Evolutionary conservation across 23 red algal species (phyloP), one percentile per base, ranked within the genome.

Genomic region (Gracilariopsis chorda): DNA sequence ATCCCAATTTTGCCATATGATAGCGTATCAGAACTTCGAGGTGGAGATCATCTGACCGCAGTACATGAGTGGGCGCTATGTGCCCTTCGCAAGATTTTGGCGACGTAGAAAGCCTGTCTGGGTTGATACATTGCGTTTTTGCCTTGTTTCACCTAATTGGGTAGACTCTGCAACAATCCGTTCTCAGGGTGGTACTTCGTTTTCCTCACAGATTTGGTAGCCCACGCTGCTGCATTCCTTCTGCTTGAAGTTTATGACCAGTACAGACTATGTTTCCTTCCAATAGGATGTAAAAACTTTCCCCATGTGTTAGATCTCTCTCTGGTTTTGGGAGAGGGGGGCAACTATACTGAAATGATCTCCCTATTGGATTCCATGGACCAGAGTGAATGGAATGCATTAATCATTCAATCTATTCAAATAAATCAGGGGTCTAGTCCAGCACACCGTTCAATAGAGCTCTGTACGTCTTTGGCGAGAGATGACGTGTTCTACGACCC

Each of bases 401-500:
- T 62, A 29, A 24, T 30, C 11, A 7, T 7, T 17, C 9, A 7
- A 4, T 17, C 10, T 7, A 62, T n/a, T n/a, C 67, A 23, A 52
- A 16, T 7, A 0, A 8, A 4, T n/a, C 0, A 3, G 27, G 0
- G 49, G 20, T 0, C 42, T 48, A 28, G 10, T 55, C 29, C 48
- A 24, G 0, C 42, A 14, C 39, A 64, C 58, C 56, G 36, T 20
- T 63, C 80, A 28, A 53, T 58, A 7, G 59, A 42, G 0, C 53
- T 30, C 16, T 3, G 52, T 19, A 21, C 30, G 8, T 58, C 59
- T 20, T 25, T 19, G 12, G 55, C 39, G 3, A 39, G 80, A 2
- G 80, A 84, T n/a, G 63, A 1, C 1, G 57, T 84, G 16, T 84
- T 60, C 36, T 48, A 68, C 19, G 80, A 84, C 48, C 80, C 80